These are phyloP conservation scores for Zelopaecilomyces penicillatus DNA, from an alignment of 2,329 filamentous ascomycete species.

Conservation along the genomic window DNA sequence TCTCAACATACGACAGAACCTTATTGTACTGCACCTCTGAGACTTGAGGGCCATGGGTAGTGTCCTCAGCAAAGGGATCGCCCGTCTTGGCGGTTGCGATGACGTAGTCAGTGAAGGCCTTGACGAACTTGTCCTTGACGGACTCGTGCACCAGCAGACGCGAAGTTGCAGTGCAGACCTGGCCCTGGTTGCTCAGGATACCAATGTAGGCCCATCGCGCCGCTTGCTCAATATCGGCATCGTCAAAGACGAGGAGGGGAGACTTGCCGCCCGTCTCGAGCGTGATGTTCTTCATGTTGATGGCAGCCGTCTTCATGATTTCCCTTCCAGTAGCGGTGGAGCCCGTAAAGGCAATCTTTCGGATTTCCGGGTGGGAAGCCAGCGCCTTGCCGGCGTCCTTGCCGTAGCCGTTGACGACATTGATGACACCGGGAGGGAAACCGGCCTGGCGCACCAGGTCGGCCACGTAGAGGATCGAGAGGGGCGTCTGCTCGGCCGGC, in stretches of 20 bases:
- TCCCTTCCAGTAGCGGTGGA: conserved; percentile 62
- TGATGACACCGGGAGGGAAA: conserved; percentile 70
- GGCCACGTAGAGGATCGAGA: conserved; percentile 57
- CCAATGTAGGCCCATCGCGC: conserved; percentile 49
- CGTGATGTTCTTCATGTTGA: conserved; percentile 58
- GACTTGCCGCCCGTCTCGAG: conserved; percentile 61
- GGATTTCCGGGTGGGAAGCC: conserved; percentile 57
- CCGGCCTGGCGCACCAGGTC: conserved; percentile 63
- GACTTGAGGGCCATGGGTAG: conserved; percentile 68
- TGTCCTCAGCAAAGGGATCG: conserved; percentile 59
- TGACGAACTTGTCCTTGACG: conserved; percentile 55
- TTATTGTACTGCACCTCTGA: conserved; percentile 63
- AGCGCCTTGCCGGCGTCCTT: conserved; percentile 60
- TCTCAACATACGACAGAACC: conserved; percentile 60
- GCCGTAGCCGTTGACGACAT: conserved; percentile 66
- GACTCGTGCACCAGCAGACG: conserved; percentile 55
- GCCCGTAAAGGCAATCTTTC: conserved; percentile 75
- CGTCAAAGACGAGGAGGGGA: conserved; percentile 54
- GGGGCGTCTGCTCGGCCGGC: conserved; percentile 58
- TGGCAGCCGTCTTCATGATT: conserved; percentile 68
- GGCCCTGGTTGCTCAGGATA: conserved; percentile 54
- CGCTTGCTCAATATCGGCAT: conserved; percentile 58
- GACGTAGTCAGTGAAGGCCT: conserved; percentile 51
- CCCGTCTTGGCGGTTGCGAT: conserved; percentile 55
- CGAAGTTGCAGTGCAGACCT: conserved; percentile 58